These are phyloP conservation scores for Clarkia xantiana DNA, from an alignment of 345 rosid genomes.

Conservation along the genomic window DNA sequence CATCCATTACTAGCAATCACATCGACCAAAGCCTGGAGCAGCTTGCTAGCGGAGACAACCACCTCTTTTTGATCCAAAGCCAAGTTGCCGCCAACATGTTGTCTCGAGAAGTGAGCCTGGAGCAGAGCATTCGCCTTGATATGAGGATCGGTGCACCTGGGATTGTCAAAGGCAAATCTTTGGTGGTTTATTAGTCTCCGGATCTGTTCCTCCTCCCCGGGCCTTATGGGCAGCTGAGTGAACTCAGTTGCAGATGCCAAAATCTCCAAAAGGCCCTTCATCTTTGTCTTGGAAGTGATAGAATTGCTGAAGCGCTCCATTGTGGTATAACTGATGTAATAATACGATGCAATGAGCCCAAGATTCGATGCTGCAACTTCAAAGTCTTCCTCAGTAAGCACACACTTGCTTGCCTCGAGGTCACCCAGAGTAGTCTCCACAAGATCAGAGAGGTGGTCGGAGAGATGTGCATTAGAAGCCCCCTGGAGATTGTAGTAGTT, in stretches of 20 bases:
- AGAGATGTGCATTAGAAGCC: conserved; percentile 84
- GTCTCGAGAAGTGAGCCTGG: conserved; percentile 92
- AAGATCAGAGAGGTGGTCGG: conserved; percentile 93
- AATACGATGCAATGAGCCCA: conserved; percentile 82
- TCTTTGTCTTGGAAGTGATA: conserved; percentile 69
- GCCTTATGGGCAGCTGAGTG: conserved; percentile 57
- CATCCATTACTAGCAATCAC: conserved; percentile 86
- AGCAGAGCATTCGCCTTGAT: conserved; percentile 84
- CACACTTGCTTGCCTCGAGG: conserved; percentile 72
- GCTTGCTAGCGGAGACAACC: conserved; percentile 53
- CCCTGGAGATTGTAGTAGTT: conserved; percentile 97
- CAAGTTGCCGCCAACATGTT: conserved; percentile 51
- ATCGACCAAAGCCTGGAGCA: conserved; percentile 86
- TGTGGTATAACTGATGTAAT: conserved; percentile 74
- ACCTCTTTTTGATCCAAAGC: conserved; percentile 75
- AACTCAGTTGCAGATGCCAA: conserved; percentile 86
- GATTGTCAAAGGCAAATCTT: conserved; percentile 79
- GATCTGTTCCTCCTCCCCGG: conserved; percentile 81
- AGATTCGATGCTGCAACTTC: conserved; percentile 71
- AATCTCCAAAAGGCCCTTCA: conserved; percentile 87
- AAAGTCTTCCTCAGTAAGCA: conserved; percentile 64
- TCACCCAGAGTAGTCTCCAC: conserved; percentile 74
- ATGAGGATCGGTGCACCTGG: conserved; percentile 62
- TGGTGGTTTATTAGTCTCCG: conserved; percentile 72
- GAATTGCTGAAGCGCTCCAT: conserved; percentile 85